Percentiles rank a stretch among this genome's conserved stretches.
Conservation (phyloP, 2,329 filamentous ascomycete genomes). For the Ophiostoma perfectum region DNA sequence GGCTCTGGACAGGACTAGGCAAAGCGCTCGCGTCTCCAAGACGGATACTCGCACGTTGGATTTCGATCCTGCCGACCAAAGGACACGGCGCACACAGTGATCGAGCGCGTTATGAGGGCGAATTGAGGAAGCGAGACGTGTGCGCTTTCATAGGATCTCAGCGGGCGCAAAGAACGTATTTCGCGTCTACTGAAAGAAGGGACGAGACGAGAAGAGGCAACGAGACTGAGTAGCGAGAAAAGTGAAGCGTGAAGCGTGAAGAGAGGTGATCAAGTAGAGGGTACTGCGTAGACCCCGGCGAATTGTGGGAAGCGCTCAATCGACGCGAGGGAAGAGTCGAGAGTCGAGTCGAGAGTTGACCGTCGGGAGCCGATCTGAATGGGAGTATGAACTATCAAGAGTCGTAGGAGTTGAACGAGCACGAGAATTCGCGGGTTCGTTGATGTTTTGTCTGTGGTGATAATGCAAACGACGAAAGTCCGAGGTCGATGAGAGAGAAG, state of each 20-base stretch:
- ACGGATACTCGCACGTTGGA: neutral
- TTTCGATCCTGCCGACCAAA: neutral
- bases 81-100: neutral
- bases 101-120: slow-evolving; percentile 4
- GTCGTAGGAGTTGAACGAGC: no score
- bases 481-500: neutral
- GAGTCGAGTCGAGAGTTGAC: neutral
- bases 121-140: neutral
- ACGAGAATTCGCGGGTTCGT: no score
- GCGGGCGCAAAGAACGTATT: no score
- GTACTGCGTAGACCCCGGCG: neutral
- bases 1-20: no score
- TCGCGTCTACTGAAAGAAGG: neutral
- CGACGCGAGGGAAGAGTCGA: neutral
- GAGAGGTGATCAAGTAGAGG: neutral
- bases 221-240: neutral
- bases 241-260: neutral
- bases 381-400: neutral
- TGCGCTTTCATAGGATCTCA: neutral
- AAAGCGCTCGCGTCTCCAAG: neutral
- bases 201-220: neutral
- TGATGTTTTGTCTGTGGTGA: no score
- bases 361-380: neutral
- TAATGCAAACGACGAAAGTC: neutral
- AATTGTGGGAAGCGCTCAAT: neutral